phyloP scores from a whole-genome alignment of 441 rosid genomes.

The Croton laevigatus region DNA sequence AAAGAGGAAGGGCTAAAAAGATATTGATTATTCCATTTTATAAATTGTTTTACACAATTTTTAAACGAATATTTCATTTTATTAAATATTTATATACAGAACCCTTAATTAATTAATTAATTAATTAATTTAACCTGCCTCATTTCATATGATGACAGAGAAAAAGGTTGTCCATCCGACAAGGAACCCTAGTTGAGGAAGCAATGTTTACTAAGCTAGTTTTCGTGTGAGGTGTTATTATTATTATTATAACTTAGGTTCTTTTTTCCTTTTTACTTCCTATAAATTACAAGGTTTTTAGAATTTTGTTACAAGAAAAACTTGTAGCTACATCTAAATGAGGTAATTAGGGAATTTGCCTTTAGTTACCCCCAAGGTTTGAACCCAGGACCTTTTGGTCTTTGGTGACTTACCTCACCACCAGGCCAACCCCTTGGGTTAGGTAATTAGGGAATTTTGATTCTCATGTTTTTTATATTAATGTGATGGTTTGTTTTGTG shows the following conservation, averaged over 20 bases:
- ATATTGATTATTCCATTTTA: too few species aligned
- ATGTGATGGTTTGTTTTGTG: constrained; percentile 30
- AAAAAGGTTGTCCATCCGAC: constrained; percentile 41
- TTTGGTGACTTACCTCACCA: too few species aligned
- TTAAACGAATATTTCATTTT: too few species aligned
- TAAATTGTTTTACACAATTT: too few species aligned
- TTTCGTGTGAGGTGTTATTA: constrained; percentile 30
- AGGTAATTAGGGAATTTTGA: constrained; percentile 18
- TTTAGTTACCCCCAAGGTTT: too few species aligned
- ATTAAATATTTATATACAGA: too few species aligned
- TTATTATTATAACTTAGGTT: neutral
- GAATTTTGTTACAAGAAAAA: constrained; percentile 19
- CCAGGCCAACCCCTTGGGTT: too few species aligned
- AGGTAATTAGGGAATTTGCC: constrained; percentile 20
- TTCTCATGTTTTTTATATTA: constrained; percentile 22
- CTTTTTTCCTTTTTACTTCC: too few species aligned
- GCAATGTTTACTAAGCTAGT: constrained; percentile 28
- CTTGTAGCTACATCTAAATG: constrained; percentile 32
- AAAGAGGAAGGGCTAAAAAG: too few species aligned
- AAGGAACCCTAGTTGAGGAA: constrained; percentile 55
- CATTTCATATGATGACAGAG: neutral
- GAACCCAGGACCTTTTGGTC: too few species aligned
- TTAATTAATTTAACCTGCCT: constrained; percentile 28
- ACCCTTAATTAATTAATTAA: too few species aligned
- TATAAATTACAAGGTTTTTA: neutral